Base-by-base conservation (phyloP, 1,284 basidiomycete genomes). In the Paramarasmius palmivorus region DNA sequence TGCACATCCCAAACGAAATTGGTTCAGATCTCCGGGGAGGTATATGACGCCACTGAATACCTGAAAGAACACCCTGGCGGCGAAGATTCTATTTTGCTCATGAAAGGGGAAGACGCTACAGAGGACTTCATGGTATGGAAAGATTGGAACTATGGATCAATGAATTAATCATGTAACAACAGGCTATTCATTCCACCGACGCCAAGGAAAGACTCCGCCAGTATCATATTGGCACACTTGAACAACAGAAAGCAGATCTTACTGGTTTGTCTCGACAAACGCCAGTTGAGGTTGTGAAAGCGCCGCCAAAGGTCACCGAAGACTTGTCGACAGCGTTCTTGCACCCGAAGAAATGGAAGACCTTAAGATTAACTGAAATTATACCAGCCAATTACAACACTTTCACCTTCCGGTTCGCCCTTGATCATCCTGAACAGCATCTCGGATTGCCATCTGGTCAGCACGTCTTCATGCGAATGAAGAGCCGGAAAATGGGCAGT, bases 401-500 rank as follows among this genome's bases (percentile, higher is more conserved):
- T 0, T 71, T 73, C 44, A 64, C 82, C 38, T 86, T 78, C 66
- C 74, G 79, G 19, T 86, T 88, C 60, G 72, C 72, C 4, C 68
- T 88, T 1, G 73, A 74, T 3, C 57, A 65, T 25, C 57, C 64
- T 1, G 69, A 76, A 2, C 79, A 81, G 56, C 63, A 65, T 19
- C 71, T 88, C 1, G 86, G 86, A n/a, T 66, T 88, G n/a, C 82
- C 83, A 0, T 73, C 76, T 6, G 86, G 86, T 1, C 83, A 88
- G 56, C 86, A 88, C 58, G 78, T 87, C 47, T 85, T 79, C 57
- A 71, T 80, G 2, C 73, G 83, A 2, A 57, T 83, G 22, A 42
- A 78, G 78, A 68, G 65, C 7, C 9, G 54, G 39, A 26, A 34
- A 25, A 26, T 36, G n/a, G 34, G 55, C 44, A 45, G 55, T 19